Base-by-base conservation (phyloP, 768 basidiomycete species). In the Tulasnella sp. region DNA sequence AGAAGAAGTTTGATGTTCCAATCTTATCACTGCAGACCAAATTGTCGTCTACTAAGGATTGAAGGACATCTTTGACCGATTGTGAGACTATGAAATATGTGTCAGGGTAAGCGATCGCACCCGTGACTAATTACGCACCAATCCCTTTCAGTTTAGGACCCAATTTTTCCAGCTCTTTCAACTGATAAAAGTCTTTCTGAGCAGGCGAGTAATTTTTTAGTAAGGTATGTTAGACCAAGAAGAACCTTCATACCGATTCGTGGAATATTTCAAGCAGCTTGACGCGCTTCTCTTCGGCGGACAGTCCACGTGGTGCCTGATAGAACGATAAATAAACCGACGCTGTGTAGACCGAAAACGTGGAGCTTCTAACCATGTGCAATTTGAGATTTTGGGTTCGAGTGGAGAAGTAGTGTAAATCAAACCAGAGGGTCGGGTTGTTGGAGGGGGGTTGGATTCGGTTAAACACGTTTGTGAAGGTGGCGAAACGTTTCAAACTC, bases 241-340 rank as follows among this genome's bases (percentile, higher is more conserved):
- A 32, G 32, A 40, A 44, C 10, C 16, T 26, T 79, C 82, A 23
- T 69, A 94, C 95, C 20, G 92, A 91, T 84, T 98, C 96, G 81
- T 96, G 95, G 82, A 98, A 97, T 81, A 98, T 94, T 84, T 96
- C 96, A n/a, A 97, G 84, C 76, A 98, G 84, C 83, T 93, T 95
- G 79, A 91, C 87, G 82, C 93, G 91, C 85, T 98, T 98, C 84
- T 98, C 96, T 81, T 96, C 94, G 6, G 88, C 89, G 35, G 94
- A 95, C 48, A 98, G 86, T 81, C 96, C 95, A 85, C 93, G 71
- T 1, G 77, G 77, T 23, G 77, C 55, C 71, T 72, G 26, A 32
- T 2, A 67, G 61, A 32, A 35, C 16, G 26, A 35, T 67, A 15
- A 32, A 35, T 67, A 1, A 67, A 6, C 32, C 20, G 18, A 18